Conservation (phyloP, 2,329 filamentous ascomycete species). For the Hypomyces rosellus region DNA sequence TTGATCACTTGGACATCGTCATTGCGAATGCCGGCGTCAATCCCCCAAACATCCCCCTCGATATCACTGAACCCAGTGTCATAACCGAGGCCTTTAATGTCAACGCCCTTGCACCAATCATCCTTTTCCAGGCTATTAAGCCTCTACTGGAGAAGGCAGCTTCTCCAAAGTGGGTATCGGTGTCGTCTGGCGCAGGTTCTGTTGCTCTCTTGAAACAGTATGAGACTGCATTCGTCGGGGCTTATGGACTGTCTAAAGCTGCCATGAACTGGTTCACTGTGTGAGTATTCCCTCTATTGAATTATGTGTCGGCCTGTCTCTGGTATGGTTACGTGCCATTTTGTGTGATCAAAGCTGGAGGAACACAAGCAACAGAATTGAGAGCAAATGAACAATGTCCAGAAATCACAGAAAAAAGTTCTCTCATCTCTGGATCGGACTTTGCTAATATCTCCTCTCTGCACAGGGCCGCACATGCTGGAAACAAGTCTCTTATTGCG, state of each 20-base stretch:
- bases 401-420: no score
- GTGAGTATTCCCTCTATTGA: neutral
- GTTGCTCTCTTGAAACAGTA: neutral
- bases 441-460: neutral
- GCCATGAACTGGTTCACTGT: constrained; percentile 23
- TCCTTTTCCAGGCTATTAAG: constrained; percentile 38
- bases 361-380: neutral
- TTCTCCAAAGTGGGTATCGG: neutral
- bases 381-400: neutral
- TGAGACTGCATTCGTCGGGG: constrained; percentile 14
- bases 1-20: constrained; percentile 41
- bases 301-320: neutral
- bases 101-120: constrained; percentile 15
- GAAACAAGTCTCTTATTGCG: neutral
- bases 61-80: neutral
- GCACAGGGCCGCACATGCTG: constrained; percentile 3
- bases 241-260: constrained; percentile 39
- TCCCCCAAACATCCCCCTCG: neutral
- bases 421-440: no score
- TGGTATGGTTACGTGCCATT: no score
- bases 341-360: no score
- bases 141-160: constrained; percentile 28
- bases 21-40: constrained; percentile 46
- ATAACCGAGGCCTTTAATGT: constrained; percentile 28
- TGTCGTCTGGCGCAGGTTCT: neutral